Evolutionary conservation across 176 grass and related monocot genomes (phyloP).

Genomic region (Rhynchospora pubera): DNA sequence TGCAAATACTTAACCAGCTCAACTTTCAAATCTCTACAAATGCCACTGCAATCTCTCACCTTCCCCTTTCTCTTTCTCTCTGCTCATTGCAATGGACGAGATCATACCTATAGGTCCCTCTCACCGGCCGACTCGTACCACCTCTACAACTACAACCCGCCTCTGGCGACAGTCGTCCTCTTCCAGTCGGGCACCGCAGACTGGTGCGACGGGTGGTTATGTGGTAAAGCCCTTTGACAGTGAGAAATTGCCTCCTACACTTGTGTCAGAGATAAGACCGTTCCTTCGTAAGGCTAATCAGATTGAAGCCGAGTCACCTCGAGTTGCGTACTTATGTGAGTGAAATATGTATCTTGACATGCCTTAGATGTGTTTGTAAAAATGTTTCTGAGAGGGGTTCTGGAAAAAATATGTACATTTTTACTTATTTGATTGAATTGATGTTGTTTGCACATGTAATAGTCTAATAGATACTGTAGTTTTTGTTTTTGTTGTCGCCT

Average conservation of each 20-base stretch:
- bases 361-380: conserved; percentile 22
- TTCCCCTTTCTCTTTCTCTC: background rate
- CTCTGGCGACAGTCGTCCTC: background rate
- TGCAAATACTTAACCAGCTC: conserved; percentile 3
- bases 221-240: conserved; percentile 45
- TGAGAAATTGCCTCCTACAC: conserved; percentile 74
- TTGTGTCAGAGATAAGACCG: conserved; percentile 54
- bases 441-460: too few relatives aligned
- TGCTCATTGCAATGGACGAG: conserved; percentile 38
- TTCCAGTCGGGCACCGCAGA: conserved; percentile 9
- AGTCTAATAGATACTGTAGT: background rate
- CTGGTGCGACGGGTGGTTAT: background rate
- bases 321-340: conserved; percentile 92
- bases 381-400: conserved; percentile 11
- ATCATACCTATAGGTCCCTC: conserved; percentile 46
- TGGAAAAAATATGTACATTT: background rate
- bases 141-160: conserved; percentile 19
- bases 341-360: background rate
- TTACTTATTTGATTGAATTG: too few relatives aligned
- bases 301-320: conserved; percentile 68
- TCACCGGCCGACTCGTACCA: conserved; percentile 28
- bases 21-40: background rate
- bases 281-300: conserved; percentile 89
- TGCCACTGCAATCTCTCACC: background rate
- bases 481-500: background rate